Base-by-base conservation (phyloP, 768 basidiomycete species). In the Mycena rebaudengoi region DNA sequence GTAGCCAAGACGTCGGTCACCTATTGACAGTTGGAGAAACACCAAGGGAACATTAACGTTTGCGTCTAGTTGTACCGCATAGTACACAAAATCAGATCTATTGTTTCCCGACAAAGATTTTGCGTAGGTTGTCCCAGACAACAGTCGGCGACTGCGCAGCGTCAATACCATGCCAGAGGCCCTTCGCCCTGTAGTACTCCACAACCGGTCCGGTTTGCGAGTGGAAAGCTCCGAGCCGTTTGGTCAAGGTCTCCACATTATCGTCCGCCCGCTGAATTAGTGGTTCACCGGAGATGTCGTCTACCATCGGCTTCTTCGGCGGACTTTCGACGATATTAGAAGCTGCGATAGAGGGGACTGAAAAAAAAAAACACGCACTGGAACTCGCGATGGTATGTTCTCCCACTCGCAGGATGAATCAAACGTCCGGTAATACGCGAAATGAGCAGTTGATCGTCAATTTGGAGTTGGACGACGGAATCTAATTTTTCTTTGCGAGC, bases 261-360 rank as follows among this genome's bases (percentile, higher is more conserved):
- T 99, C 98, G 77, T 99, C 98, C 10, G 96, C 95, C 66, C 98
- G 92, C 77, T 98, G 97, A 72, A 97, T 91, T 68, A 99, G 88
- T 35, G 95, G 94, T 79, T 99, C 97, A 60, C 98, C 98, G 4
- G 96, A 93, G 33, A 92, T 82, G 77, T 99, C 98, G 79, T 99
- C 98, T 20, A 85, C 84, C 84, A 94, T 91, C n/a, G 89, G 71
- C 80, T 98, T 98, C 85, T 98, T 99, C 29, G 98, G 98, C 6
- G 98, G 98, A 80, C 96, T 99, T 68, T 35, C 50, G 16, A 63
- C 25, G 62, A 67, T 64, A 66, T 65, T 53, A 43, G 64, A 44
- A 25, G n/a, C n/a, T n/a, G n/a, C n/a, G n/a, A n/a, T n/a, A n/a
- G n/a, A 40, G 23, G 23, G 35, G 11, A 54, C 21, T 18, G 51